phyloP scores from a whole-genome alignment of 495 filamentous ascomycete species.

The Schizothecium vesticola region DNA sequence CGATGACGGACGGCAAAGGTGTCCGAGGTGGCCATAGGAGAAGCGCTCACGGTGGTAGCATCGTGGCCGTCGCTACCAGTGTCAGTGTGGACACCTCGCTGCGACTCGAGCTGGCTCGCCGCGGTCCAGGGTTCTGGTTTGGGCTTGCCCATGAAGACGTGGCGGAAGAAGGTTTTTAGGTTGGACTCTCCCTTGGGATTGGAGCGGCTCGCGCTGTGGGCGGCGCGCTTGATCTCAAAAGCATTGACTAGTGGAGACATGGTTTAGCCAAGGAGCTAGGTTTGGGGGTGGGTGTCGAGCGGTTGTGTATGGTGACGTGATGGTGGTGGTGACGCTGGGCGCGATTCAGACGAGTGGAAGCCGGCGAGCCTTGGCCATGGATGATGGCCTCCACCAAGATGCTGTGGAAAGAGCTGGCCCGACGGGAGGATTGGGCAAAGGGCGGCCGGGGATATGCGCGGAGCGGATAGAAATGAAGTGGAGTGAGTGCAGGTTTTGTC shows the following conservation, averaged over 20 bases:
- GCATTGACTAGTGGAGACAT: slow-evolving; percentile 5
- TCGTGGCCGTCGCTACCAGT: background rate
- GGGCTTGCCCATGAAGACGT: background rate
- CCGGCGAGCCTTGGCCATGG: background rate
- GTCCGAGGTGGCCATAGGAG: background rate
- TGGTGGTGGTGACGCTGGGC: background rate
- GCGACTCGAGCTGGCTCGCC: background rate
- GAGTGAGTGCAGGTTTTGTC: background rate
- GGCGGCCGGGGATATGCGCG: background rate
- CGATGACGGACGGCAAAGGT: background rate
- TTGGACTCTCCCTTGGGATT: background rate
- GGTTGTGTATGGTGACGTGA: background rate
- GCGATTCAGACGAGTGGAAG: background rate
- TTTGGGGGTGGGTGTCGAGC: background rate
- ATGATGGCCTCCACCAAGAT: background rate
- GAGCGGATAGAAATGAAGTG: background rate
- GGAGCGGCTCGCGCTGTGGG: slow-evolving; percentile 1
- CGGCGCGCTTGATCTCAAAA: background rate
- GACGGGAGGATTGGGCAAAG: background rate
- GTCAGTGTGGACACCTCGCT: background rate
- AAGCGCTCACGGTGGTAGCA: background rate
- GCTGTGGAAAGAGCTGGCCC: background rate
- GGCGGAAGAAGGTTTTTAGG: slow-evolving; percentile 3
- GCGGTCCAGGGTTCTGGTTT: background rate
- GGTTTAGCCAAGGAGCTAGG: background rate